Percentiles rank a stretch among this genome's conserved stretches.
Evolutionary conservation across 1,139 yeast genomes (phyloP).

Genomic region (Sugiyamaella japonica): DNA sequence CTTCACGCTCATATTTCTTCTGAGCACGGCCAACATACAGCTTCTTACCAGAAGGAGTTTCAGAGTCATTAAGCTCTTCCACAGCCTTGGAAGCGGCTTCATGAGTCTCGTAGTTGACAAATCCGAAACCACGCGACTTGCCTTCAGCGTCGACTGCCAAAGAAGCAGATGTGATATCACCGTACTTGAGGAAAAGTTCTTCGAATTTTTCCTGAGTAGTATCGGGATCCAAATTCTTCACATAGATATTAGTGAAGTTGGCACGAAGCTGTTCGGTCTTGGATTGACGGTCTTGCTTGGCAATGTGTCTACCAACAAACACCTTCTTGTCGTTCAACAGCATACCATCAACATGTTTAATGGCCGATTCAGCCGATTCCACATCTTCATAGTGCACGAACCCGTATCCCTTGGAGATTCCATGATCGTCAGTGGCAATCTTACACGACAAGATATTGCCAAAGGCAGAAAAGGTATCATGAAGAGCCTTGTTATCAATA

Average conservation of each 20-base stretch:
- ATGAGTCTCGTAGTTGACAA: constrained; percentile 86
- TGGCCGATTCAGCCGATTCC: constrained; percentile 93
- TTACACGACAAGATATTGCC: constrained; percentile 96
- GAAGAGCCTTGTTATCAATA: constrained; percentile 97
- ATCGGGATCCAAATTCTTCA: constrained; percentile 81
- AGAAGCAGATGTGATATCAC: constrained; percentile 81
- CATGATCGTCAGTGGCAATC: constrained; percentile 93
- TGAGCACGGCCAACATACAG: constrained; percentile 98
- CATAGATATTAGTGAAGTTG: constrained; percentile 92
- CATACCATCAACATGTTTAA: constrained; percentile 98
- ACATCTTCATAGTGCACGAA: constrained; percentile 95
- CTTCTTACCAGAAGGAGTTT: constrained; percentile 81
- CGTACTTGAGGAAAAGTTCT: constrained; percentile 70
- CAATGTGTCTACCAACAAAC: constrained; percentile 90
- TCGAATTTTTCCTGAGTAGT: constrained; percentile 68
- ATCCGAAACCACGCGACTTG: constrained; percentile 94
- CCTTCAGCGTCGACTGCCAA: constrained; percentile 84
- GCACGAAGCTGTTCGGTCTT: constrained; percentile 90
- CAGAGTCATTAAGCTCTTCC: constrained; percentile 86
- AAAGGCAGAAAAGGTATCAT: constrained; percentile 96
- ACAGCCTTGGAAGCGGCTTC: constrained; percentile 89
- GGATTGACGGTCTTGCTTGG: constrained; percentile 93
- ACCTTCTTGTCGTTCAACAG: constrained; percentile 95
- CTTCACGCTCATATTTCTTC: constrained; percentile 97
- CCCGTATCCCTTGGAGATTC: constrained; percentile 94